These are phyloP conservation scores for Pisolithus thermaeus DNA, from an alignment of 1,284 basidiomycete genomes.

Conservation along the genomic window DNA sequence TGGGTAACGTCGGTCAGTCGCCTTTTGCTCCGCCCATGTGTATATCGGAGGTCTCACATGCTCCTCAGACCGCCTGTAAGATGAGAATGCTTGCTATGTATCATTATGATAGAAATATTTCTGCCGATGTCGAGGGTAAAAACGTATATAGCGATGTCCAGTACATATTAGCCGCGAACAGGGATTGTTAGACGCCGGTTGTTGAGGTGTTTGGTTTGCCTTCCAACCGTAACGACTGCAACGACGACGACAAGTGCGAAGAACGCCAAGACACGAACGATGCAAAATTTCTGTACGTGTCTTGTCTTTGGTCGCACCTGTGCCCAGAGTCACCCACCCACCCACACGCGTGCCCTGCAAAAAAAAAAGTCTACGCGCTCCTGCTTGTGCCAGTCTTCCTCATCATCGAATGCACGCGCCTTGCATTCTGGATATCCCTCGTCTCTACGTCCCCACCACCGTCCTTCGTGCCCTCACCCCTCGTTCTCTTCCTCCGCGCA, in stretches of 20 bases:
- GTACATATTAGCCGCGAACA: no score
- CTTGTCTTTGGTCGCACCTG: background rate
- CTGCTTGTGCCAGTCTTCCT: slow-evolving; percentile 13
- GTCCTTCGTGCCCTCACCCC: background rate
- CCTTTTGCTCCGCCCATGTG: background rate
- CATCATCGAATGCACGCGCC: slow-evolving; percentile 7
- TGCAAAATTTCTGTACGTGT: slow-evolving; percentile 21
- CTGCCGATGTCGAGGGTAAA: no score
- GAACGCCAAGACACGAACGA: background rate
- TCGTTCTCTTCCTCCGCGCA: slow-evolving; percentile 1
- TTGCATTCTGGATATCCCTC: slow-evolving; percentile 7
- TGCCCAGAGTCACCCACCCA: background rate
- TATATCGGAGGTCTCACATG: background rate
- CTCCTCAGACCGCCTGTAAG: slow-evolving; percentile 22
- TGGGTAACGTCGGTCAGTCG: slow-evolving; percentile 67
- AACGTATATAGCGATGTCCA: no score
- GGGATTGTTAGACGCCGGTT: no score
- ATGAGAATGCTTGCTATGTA: no score
- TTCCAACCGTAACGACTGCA: no score
- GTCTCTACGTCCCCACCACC: slow-evolving; percentile 1
- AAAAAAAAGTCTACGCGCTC: slow-evolving; percentile 3
- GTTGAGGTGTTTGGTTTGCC: no score
- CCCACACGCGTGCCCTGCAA: background rate
- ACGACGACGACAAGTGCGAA: no score
- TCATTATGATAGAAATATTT: no score